Evolutionary conservation across 306 rosid genomes (phyloP).

Genomic region (Begonia peltatifolia): DNA sequence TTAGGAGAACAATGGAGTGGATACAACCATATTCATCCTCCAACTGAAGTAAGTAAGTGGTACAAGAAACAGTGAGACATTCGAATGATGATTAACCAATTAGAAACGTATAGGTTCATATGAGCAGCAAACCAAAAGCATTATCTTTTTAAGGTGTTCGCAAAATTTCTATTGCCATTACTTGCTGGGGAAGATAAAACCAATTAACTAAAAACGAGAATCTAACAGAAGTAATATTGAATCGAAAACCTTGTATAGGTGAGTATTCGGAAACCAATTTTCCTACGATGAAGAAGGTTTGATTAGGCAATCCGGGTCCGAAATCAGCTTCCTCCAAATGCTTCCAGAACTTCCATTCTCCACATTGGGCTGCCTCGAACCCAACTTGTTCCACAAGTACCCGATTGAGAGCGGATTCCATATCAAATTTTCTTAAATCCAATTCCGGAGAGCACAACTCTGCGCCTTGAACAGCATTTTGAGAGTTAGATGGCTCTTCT

Average conservation of each 20-base stretch:
- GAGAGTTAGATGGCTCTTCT: slow-evolving; percentile 15
- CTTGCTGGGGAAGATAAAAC: too few relatives aligned
- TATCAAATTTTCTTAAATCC: slow-evolving; percentile 32
- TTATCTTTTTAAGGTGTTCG: too few relatives aligned
- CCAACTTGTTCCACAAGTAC: slow-evolving; percentile 26
- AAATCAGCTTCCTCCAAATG: slow-evolving; percentile 64
- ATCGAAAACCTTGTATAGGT: slow-evolving; percentile 32
- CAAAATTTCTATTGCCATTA: too few relatives aligned
- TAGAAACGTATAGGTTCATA: too few relatives aligned
- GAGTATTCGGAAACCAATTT: slow-evolving; percentile 19
- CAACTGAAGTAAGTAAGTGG: too few relatives aligned
- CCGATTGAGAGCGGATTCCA: slow-evolving; percentile 41
- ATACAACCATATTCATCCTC: too few relatives aligned
- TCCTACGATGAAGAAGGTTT: slow-evolving; percentile 45
- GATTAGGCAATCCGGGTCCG: slow-evolving; percentile 56
- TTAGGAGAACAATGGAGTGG: too few relatives aligned
- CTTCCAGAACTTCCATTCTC: slow-evolving; percentile 50
- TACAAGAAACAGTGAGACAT: too few relatives aligned
- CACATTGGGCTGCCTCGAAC: slow-evolving; percentile 19
- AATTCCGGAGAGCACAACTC: slow-evolving; percentile 22
- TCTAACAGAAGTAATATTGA: not conserved
- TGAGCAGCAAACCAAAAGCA: too few relatives aligned
- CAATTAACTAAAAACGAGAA: too few relatives aligned
- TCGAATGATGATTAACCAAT: too few relatives aligned
- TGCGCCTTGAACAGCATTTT: slow-evolving; percentile 12